A percentile compares a stretch with the other conserved stretches of the same genome.
Conservation (phyloP, 192 early-diverging fungal genomes). For the Spinellus fusiger region DNA sequence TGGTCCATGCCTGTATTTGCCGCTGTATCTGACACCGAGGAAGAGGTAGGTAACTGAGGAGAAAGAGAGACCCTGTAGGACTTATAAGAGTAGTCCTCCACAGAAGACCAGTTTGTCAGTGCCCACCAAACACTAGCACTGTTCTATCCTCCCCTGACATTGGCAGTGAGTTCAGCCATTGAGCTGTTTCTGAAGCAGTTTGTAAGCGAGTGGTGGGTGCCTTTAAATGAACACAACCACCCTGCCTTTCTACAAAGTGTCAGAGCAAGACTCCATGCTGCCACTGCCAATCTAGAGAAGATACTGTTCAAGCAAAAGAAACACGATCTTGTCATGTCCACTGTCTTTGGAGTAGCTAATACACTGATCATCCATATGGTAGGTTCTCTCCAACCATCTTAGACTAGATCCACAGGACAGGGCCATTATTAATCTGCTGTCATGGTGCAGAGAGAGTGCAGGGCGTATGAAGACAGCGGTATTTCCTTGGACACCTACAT, state of each 20-base stretch:
- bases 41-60: neutral
- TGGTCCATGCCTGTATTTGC: too few relatives aligned
- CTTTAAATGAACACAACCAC: constrained; percentile 14
- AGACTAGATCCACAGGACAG: too few relatives aligned
- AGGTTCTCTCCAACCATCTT: constrained; percentile 3
- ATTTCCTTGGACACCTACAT: constrained; percentile 36
- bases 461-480: constrained; percentile 33
- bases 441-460: constrained; percentile 25
- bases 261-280: constrained; percentile 14
- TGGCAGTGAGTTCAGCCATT: neutral
- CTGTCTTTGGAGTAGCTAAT: constrained; percentile 45
- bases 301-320: constrained; percentile 23
- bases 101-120: neutral
- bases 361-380: constrained; percentile 55
- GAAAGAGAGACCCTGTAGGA: neutral
- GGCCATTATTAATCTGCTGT: neutral
- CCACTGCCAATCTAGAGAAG: constrained; percentile 18
- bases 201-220: constrained; percentile 27
- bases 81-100: neutral
- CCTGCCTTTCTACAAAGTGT: constrained; percentile 4
- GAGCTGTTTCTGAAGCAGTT: constrained; percentile 21
- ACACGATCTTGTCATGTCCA: constrained; percentile 43
- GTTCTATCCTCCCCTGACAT: constrained; percentile 16
- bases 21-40: too few relatives aligned
- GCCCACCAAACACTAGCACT: constrained; percentile 7